Percentiles rank a stretch among this genome's conserved stretches.
Conservation (phyloP, 176 grass and related monocot genomes). For the Thalia dealbata region DNA sequence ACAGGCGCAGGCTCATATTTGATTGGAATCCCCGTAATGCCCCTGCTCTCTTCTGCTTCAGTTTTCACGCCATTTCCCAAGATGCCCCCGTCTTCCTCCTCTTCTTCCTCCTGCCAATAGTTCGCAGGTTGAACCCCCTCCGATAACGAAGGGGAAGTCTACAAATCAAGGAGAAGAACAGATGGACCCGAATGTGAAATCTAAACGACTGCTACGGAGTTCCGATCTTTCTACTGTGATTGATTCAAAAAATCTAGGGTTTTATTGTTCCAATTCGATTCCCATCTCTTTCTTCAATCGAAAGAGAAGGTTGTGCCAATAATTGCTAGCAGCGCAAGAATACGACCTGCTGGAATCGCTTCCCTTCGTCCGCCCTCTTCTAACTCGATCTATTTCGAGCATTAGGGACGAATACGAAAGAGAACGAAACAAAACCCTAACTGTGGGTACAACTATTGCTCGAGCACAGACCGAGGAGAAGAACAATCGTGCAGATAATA, state of each 20-base stretch:
- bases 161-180: not conserved
- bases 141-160: not conserved
- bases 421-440: slow-evolving; percentile 1
- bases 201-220: not conserved
- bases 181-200: not conserved
- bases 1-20: not conserved
- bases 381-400: not conserved
- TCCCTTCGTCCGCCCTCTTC: not conserved
- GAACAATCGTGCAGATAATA: not conserved
- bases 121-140: not conserved
- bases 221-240: not conserved
- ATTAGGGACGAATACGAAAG: not conserved
- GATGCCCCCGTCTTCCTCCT: not conserved
- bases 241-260: slow-evolving; percentile 2
- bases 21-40: not conserved
- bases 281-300: not conserved
- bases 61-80: not conserved
- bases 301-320: not conserved
- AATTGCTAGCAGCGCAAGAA: not conserved
- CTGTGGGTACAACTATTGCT: not conserved
- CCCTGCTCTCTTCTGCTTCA: slow-evolving; percentile 1
- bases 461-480: not conserved
- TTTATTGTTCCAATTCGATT: not conserved
- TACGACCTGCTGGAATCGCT: not conserved
- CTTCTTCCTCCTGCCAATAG: slow-evolving; percentile 9